phyloP scores from a whole-genome alignment of 495 filamentous ascomycete genomes.

The Penicillium herquei region DNA sequence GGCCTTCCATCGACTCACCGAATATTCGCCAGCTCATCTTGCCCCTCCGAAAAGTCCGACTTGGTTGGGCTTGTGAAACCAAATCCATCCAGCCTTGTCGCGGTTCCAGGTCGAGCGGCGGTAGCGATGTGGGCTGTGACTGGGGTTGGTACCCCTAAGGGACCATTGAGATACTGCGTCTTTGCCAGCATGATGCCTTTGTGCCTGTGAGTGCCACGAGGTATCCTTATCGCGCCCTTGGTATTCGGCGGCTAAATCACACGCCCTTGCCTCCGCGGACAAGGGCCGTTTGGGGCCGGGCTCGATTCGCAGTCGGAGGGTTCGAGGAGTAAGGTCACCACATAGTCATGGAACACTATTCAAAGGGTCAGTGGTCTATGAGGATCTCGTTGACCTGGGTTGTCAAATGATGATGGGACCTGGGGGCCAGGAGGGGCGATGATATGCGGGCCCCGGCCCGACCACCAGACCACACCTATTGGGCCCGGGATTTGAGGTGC shows the following conservation, averaged over 20 bases:
- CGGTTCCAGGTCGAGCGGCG: slow-evolving; percentile 50
- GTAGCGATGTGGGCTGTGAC: slow-evolving; percentile 52
- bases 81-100: slow-evolving; percentile 55
- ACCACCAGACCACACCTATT: neutral
- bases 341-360: slow-evolving; percentile 18
- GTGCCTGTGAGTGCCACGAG: neutral
- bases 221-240: neutral
- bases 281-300: slow-evolving; percentile 8
- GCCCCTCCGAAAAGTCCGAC: slow-evolving; percentile 86
- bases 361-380: slow-evolving; percentile 9
- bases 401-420: slow-evolving; percentile 1
- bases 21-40: slow-evolving; percentile 57
- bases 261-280: slow-evolving; percentile 12
- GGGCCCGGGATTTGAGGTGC: neutral
- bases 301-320: slow-evolving; percentile 8
- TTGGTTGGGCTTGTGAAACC: slow-evolving; percentile 85
- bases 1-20: slow-evolving; percentile 41
- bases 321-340: slow-evolving; percentile 13
- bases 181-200: slow-evolving; percentile 75
- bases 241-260: neutral
- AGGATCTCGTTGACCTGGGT: neutral
- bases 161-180: slow-evolving; percentile 65
- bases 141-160: slow-evolving; percentile 53
- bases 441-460: neutral
- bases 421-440: slow-evolving; percentile 9